Percentiles rank a stretch among this genome's conserved stretches.
Evolutionary conservation across 495 filamentous ascomycete species (phyloP).

Genomic region (Daldinia bambusicola): DNA sequence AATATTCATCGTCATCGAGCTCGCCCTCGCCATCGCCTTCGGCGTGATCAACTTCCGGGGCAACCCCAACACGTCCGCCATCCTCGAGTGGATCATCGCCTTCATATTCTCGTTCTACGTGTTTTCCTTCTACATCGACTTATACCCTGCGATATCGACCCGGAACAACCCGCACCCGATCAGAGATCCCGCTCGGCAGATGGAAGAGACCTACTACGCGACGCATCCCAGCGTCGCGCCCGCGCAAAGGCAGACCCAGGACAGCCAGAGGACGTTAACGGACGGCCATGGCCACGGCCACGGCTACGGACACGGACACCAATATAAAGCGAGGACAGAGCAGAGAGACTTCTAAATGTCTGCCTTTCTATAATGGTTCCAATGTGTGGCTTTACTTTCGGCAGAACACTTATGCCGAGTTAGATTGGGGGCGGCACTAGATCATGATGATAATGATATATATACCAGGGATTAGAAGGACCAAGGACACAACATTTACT

Average conservation of each 20-base stretch:
- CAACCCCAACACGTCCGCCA: slow-evolving; percentile 65
- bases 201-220: slow-evolving; percentile 50
- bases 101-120: slow-evolving; percentile 92
- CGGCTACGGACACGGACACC: neutral
- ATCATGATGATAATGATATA: neutral
- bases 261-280: slow-evolving; percentile 44
- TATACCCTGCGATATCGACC: slow-evolving; percentile 74
- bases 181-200: slow-evolving; percentile 36
- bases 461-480: neutral
- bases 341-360: slow-evolving; percentile 27
- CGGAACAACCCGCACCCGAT: slow-evolving; percentile 33
- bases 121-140: slow-evolving; percentile 87
- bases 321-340: slow-evolving; percentile 23
- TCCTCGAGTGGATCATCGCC: slow-evolving; percentile 81
- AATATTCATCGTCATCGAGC: slow-evolving; percentile 79
- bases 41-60: slow-evolving; percentile 54
- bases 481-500: neutral
- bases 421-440: neutral
- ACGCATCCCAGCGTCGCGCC: slow-evolving; percentile 33
- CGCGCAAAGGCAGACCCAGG: slow-evolving; percentile 30
- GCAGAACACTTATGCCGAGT: neutral
- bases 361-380: neutral
- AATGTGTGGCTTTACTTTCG: neutral
- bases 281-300: slow-evolving; percentile 1
- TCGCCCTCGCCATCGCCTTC: slow-evolving; percentile 77